Evolutionary conservation across 140 eudicot genomes (phyloP).

Genomic region (Stevia rebaudiana): DNA sequence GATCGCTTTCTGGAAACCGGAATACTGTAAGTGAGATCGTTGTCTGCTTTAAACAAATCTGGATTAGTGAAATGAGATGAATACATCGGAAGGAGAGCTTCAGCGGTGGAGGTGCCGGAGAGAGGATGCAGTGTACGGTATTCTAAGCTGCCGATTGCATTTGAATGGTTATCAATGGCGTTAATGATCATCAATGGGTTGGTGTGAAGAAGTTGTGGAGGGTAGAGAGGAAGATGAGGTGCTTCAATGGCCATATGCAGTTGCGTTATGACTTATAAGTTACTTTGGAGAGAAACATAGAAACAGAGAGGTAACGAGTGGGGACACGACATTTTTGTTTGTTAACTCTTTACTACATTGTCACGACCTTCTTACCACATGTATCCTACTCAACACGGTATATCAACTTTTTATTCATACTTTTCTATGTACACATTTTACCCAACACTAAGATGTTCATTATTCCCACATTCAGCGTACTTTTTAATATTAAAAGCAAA

Average conservation of each 20-base stretch:
- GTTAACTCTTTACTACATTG: slow-evolving; percentile 13
- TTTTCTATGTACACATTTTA: no score
- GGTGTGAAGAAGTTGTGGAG: slow-evolving; percentile 25
- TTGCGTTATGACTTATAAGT: no score
- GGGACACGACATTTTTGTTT: slow-evolving; percentile 18
- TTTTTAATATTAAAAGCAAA: no score
- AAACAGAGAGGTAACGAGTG: not conserved
- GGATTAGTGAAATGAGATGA: slow-evolving; percentile 19
- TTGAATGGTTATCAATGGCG: slow-evolving; percentile 19
- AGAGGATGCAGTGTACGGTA: slow-evolving; percentile 24
- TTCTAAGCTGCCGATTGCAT: slow-evolving; percentile 3
- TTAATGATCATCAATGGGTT: slow-evolving; percentile 16
- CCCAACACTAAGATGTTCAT: no score
- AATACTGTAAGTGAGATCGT: slow-evolving; percentile 43
- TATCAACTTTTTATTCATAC: no score
- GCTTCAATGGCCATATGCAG: slow-evolving; percentile 49
- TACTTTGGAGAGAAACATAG: slow-evolving; percentile 11
- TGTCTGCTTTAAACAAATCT: slow-evolving; percentile 37
- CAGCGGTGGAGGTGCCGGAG: slow-evolving; percentile 32
- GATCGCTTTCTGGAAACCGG: slow-evolving; percentile 52
- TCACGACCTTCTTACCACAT: no score
- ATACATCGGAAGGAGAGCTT: slow-evolving; percentile 40
- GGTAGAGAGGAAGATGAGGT: slow-evolving; percentile 28
- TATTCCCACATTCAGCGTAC: no score
- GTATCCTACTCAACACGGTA: no score